Percentiles rank a stretch among this genome's conserved stretches.
Evolutionary conservation across 2,329 filamentous ascomycete genomes (phyloP).

Genomic region (Ceratocystis ficicola): DNA sequence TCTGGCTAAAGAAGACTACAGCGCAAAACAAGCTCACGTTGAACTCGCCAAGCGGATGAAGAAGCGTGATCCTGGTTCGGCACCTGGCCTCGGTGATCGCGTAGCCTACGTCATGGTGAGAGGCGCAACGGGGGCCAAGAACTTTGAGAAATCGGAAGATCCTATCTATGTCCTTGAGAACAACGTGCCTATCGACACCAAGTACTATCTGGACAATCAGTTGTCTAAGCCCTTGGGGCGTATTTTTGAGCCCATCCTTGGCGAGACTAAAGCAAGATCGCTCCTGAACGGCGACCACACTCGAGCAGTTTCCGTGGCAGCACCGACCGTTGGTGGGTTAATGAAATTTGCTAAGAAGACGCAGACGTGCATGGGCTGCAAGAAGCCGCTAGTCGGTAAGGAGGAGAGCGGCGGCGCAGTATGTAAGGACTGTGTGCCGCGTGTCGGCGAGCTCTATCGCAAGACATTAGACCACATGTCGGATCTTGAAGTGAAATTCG

Average conservation of each 20-base stretch:
- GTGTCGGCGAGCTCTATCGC: constrained; percentile 85
- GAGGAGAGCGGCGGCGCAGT: constrained; percentile 76
- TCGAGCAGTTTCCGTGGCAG: constrained; percentile 83
- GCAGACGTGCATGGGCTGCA: constrained; percentile 96
- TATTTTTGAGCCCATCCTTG: constrained; percentile 96
- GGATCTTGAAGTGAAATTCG: constrained; percentile 86
- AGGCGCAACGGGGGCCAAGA: constrained; percentile 76
- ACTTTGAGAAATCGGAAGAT: constrained; percentile 95
- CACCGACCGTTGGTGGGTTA: constrained; percentile 77
- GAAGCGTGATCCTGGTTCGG: constrained; percentile 90
- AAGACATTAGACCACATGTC: constrained; percentile 79
- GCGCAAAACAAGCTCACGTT: constrained; percentile 86
- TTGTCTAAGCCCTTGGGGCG: constrained; percentile 84
- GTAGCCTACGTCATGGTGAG: constrained; percentile 98
- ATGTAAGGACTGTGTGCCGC: constrained; percentile 70
- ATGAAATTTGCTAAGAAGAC: constrained; percentile 99
- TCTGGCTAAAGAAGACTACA: constrained; percentile 70
- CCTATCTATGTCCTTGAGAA: constrained; percentile 95
- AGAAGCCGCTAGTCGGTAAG: constrained; percentile 76
- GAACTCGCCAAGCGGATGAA: constrained; percentile 93
- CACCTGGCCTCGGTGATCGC: constrained; percentile 82
- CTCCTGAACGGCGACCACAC: constrained; percentile 89
- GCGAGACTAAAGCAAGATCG: constrained; percentile 77
- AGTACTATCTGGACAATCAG: constrained; percentile 97
- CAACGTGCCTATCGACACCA: constrained; percentile 95